Conservation (phyloP, 2,329 filamentous ascomycete genomes). For the Paraconiothyrium sp. region DNA sequence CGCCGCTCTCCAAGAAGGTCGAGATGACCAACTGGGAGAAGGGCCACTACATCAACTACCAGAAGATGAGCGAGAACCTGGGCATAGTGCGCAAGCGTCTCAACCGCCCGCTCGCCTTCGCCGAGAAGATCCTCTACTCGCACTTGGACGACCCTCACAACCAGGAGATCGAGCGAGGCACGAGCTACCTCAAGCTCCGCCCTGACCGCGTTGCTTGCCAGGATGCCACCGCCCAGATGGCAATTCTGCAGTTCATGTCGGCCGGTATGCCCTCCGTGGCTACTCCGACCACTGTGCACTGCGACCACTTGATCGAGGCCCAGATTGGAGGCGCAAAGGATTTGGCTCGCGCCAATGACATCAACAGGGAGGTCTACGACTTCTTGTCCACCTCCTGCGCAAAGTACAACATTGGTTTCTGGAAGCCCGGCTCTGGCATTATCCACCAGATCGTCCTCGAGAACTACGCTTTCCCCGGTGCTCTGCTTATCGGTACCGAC, state of each 20-base stretch:
- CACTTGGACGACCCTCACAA: constrained; percentile 96
- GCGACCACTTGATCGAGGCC: constrained; percentile 98
- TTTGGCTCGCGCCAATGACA: constrained; percentile 85
- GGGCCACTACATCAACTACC: constrained; percentile 97
- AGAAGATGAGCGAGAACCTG: constrained; percentile 99
- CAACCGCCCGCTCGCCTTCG: constrained; percentile 91
- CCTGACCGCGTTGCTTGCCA: constrained; percentile 99
- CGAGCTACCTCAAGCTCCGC: constrained; percentile 94
- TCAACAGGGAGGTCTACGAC: constrained; percentile 99
- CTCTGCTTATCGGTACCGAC: constrained; percentile 96
- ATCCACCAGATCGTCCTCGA: constrained; percentile 99
- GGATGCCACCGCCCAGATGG: constrained; percentile 99
- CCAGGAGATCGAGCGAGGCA: constrained; percentile 95
- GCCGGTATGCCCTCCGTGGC: constrained; percentile 95
- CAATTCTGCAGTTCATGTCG: constrained; percentile 99
- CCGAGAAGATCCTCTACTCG: constrained; percentile 99
- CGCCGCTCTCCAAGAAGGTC: constrained; percentile 92
- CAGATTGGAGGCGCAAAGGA: constrained; percentile 94
- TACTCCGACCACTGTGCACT: constrained; percentile 95
- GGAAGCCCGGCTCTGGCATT: constrained; percentile 97
- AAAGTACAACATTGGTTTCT: constrained; percentile 99
- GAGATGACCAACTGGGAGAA: constrained; percentile 98
- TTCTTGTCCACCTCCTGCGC: constrained; percentile 93
- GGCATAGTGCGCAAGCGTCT: constrained; percentile 87
- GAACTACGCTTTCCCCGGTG: constrained; percentile 99